These are phyloP conservation scores for Scheffersomyces illinoinensis DNA, from an alignment of 1,139 yeast species.

Conservation along the genomic window DNA sequence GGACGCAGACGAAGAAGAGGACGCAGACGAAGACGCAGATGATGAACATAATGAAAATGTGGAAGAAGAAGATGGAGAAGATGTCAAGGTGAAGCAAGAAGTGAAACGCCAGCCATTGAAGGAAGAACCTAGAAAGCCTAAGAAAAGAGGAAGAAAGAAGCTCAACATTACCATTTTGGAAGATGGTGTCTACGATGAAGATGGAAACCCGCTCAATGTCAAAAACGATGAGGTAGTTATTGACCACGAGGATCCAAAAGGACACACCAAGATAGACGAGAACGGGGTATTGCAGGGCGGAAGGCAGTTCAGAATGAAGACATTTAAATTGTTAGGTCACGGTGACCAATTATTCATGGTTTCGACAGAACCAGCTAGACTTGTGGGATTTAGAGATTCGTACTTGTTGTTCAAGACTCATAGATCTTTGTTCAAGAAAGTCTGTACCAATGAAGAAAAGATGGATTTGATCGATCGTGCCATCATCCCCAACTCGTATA, in stretches of 20 bases:
- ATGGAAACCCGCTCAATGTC: slow-evolving; percentile 55
- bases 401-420: slow-evolving; percentile 89
- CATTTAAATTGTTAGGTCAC: slow-evolving; percentile 74
- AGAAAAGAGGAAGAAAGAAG: slow-evolving; percentile 50
- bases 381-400: slow-evolving; percentile 93
- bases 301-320: slow-evolving; percentile 77
- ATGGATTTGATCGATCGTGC: slow-evolving; percentile 80
- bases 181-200: slow-evolving; percentile 48
- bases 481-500: slow-evolving; percentile 84
- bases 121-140: slow-evolving; percentile 38
- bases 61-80: slow-evolving; percentile 19
- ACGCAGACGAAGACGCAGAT: slow-evolving; percentile 6
- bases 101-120: slow-evolving; percentile 11
- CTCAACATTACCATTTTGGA: slow-evolving; percentile 36
- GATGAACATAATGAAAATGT: slow-evolving; percentile 18
- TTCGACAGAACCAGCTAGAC: slow-evolving; percentile 93
- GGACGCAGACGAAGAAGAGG: slow-evolving; percentile 19
- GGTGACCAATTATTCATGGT: slow-evolving; percentile 83
- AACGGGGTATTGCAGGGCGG: slow-evolving; percentile 73
- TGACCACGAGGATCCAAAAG: slow-evolving; percentile 74
- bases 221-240: slow-evolving; percentile 79
- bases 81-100: slow-evolving; percentile 18
- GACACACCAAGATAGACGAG: slow-evolving; percentile 70
- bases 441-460: slow-evolving; percentile 77
- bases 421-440: slow-evolving; percentile 66